Evolutionary conservation across 139 green algal genomes (phyloP).

Genomic region (Tetraselmis chui): DNA sequence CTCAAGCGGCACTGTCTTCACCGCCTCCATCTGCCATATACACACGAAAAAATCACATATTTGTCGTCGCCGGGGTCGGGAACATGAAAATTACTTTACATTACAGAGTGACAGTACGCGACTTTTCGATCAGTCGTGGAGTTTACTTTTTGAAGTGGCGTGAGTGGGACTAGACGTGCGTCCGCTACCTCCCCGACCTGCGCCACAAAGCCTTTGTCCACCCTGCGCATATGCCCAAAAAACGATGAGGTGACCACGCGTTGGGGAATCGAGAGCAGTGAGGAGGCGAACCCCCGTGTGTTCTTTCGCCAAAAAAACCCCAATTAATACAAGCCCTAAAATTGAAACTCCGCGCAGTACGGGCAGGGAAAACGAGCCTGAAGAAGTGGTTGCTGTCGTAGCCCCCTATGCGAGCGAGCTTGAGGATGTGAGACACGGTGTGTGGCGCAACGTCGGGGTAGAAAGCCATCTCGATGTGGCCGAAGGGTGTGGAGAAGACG

Average conservation of each 20-base stretch:
- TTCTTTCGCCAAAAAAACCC: too few species aligned
- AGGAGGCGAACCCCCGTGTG: too few species aligned
- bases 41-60: too few species aligned
- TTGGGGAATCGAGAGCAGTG: too few species aligned
- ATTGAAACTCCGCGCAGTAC: too few species aligned
- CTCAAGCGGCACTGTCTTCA: constrained; percentile 71
- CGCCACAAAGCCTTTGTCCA: constrained; percentile 89
- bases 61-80: too few species aligned
- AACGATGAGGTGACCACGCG: too few species aligned
- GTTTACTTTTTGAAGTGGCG: constrained; percentile 40
- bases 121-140: background rate
- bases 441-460: constrained; percentile 62
- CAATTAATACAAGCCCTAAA: too few species aligned
- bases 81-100: too few species aligned
- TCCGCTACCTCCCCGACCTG: constrained; percentile 61
- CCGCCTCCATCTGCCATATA: constrained; percentile 40
- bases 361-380: constrained; percentile 14
- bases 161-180: constrained; percentile 43
- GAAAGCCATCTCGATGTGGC: constrained; percentile 75
- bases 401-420: constrained; percentile 51
- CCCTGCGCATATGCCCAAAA: too few species aligned
- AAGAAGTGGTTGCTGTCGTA: constrained; percentile 86
- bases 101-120: too few species aligned
- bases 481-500: constrained; percentile 55
- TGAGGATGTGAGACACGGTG: constrained; percentile 72